Conservation (phyloP, 2,329 filamentous ascomycete species). For the Colletotrichum cuscutae region DNA sequence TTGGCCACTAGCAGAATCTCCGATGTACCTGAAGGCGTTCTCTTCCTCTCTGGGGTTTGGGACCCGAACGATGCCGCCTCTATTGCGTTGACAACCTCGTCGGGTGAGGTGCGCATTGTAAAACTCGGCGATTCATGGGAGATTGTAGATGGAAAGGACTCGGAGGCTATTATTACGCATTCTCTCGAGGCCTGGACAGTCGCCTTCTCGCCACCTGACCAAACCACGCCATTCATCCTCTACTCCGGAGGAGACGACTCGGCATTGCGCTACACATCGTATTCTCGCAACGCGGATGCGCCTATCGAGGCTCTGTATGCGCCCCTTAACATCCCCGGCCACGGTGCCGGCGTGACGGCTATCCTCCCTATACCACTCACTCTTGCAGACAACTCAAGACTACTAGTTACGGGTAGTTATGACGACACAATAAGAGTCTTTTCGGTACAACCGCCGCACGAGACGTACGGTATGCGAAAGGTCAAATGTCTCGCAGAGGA, state of each 20-base stretch:
- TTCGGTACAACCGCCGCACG: conserved; percentile 54
- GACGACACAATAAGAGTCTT: conserved; percentile 84
- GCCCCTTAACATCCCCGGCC: conserved; percentile 48
- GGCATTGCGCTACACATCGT: conserved; percentile 61
- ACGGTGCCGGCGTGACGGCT: conserved; percentile 87
- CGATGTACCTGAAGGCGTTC: conserved; percentile 63
- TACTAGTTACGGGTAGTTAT: conserved; percentile 89
- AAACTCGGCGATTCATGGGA: conserved; percentile 55
- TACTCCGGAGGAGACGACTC: conserved; percentile 84
- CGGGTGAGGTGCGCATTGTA: conserved; percentile 70
- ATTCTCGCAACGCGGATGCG: conserved; percentile 23
- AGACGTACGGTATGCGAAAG: conserved; percentile 52
- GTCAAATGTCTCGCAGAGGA: conserved; percentile 68
- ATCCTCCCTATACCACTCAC: conserved; percentile 75
- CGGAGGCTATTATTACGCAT: conserved; percentile 57
- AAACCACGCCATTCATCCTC: conserved; percentile 48
- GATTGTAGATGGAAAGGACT: conserved; percentile 42
- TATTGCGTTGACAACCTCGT: conserved; percentile 78
- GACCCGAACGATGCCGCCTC: conserved; percentile 65
- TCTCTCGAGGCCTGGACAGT: conserved; percentile 80
- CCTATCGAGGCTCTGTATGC: conserved; percentile 33
- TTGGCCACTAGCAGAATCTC: conserved; percentile 57
- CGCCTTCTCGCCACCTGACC: conserved; percentile 60
- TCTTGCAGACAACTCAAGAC: conserved; percentile 53
- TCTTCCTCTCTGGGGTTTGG: conserved; percentile 82